Evolutionary conservation across 768 basidiomycete species (phyloP).

Genomic region (Myochromella boudieri): DNA sequence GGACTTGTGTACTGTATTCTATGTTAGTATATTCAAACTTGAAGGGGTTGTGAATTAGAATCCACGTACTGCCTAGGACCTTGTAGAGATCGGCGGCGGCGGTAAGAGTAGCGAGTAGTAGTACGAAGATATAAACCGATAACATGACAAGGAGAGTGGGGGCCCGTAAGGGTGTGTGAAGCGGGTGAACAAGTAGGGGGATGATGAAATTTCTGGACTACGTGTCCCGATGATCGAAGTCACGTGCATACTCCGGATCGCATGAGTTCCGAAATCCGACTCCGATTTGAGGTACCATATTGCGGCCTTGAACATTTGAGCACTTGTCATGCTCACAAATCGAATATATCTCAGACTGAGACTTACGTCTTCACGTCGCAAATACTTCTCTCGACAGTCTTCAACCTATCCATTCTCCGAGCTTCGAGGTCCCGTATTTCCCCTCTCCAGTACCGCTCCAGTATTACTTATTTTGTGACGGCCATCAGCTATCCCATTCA

Average conservation of each 20-base stretch:
- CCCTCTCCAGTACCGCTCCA: neutral
- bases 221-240: slow-evolving; percentile 18
- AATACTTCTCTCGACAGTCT: slow-evolving; percentile 9
- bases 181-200: neutral
- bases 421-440: slow-evolving; percentile 32
- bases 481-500: slow-evolving; percentile 50
- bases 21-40: no score
- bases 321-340: slow-evolving; percentile 17
- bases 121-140: slow-evolving; percentile 30
- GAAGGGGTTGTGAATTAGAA: slow-evolving; percentile 14
- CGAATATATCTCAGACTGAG: slow-evolving; percentile 15
- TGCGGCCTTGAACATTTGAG: neutral
- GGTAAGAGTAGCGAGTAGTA: slow-evolving; percentile 37
- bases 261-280: neutral
- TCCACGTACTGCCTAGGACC: slow-evolving; percentile 69
- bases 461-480: slow-evolving; percentile 2
- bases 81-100: slow-evolving; percentile 80
- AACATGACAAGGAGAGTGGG: slow-evolving; percentile 31
- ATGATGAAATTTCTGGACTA: slow-evolving; percentile 13
- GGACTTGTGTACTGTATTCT: slow-evolving; percentile 56
- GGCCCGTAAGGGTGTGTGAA: slow-evolving; percentile 1
- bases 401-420: slow-evolving; percentile 30
- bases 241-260: slow-evolving; percentile 14
- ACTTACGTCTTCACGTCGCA: slow-evolving; percentile 3
- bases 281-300: neutral